A percentile compares a stretch with the other conserved stretches of the same genome.
Evolutionary conservation across 2,329 filamentous ascomycete species (phyloP).

Genomic region (Phyllosticta paracitricarpa): DNA sequence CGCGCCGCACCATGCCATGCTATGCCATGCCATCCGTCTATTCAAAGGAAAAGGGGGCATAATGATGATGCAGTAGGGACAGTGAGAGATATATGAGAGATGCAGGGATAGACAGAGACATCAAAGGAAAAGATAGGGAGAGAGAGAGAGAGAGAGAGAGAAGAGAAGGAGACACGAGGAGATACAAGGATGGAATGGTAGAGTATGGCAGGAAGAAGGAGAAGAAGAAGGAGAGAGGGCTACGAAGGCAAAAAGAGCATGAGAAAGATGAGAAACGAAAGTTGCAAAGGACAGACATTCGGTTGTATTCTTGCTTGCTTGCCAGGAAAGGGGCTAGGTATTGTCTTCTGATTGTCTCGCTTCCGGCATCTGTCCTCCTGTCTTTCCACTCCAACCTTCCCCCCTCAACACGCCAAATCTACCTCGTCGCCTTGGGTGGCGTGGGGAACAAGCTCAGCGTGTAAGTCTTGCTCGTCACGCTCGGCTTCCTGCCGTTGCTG

Average conservation of each 20-base stretch:
- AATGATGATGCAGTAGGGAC: neutral
- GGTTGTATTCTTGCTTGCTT: neutral
- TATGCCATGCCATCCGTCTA: neutral
- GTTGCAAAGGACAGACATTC: no score
- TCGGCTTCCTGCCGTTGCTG: neutral
- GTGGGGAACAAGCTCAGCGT: slow-evolving; percentile 25
- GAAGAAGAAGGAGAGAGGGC: no score
- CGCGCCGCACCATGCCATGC: neutral
- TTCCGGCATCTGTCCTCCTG: neutral
- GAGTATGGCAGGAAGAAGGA: no score
- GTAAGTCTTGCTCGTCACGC: slow-evolving; percentile 5
- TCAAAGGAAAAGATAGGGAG: neutral
- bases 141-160: neutral
- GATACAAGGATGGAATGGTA: neutral
- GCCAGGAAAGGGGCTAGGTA: neutral
- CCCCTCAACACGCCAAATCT: neutral
- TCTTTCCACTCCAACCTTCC: neutral
- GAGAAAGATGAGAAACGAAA: no score
- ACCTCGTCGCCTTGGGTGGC: slow-evolving; percentile 16
- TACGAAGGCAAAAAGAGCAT: no score
- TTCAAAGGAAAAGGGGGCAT: neutral
- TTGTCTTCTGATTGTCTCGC: neutral
- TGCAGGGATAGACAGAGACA: neutral
- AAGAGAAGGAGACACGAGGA: neutral
- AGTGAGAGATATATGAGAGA: neutral